phyloP scores from a whole-genome alignment of 768 basidiomycete genomes.

The Psilocybe cubensis region DNA sequence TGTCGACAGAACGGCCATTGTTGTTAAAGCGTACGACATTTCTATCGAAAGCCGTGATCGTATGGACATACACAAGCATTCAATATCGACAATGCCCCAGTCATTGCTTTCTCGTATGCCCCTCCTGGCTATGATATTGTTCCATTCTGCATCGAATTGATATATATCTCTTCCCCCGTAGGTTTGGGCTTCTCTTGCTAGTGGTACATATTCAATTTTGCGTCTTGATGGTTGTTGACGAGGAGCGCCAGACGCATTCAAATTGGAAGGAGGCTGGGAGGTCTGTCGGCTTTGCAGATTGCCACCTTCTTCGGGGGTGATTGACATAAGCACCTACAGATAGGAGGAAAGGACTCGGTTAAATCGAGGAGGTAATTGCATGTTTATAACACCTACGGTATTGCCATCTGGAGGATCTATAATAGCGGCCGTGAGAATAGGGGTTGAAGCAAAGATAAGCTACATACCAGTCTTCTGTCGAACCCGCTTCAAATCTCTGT shows the following conservation, averaged over 20 bases:
- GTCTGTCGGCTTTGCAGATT: constrained; percentile 22
- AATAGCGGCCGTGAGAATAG: constrained; percentile 18
- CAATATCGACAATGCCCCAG: constrained; percentile 89
- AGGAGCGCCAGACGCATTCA: constrained; percentile 36
- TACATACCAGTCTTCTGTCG: constrained; percentile 75
- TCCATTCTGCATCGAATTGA: constrained; percentile 63
- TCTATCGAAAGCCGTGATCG: constrained; percentile 85
- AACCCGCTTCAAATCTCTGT: constrained; percentile 68
- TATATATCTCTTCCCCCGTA: constrained; percentile 84
- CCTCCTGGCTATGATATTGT: constrained; percentile 52
- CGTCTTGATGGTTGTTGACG: constrained; percentile 63
- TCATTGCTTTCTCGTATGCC: constrained; percentile 76
- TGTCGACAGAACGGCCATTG: constrained; percentile 79
- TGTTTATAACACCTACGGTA: constrained; percentile 39
- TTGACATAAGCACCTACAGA: constrained; percentile 31
- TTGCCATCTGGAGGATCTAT: constrained; percentile 51
- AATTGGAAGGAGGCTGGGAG: constrained; percentile 31
- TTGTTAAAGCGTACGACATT: constrained; percentile 88
- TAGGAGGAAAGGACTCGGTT: not conserved
- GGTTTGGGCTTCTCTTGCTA: constrained; percentile 74
- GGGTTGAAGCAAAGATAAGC: not conserved
- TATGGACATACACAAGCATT: constrained; percentile 91
- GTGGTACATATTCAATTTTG: constrained; percentile 88
- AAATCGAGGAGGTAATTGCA: not conserved
- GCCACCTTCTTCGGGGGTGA: constrained; percentile 28